Evolutionary conservation across 768 basidiomycete species (phyloP), one percentile per base, ranked within the genome.

Genomic region (Fistulinella prunicolor): DNA sequence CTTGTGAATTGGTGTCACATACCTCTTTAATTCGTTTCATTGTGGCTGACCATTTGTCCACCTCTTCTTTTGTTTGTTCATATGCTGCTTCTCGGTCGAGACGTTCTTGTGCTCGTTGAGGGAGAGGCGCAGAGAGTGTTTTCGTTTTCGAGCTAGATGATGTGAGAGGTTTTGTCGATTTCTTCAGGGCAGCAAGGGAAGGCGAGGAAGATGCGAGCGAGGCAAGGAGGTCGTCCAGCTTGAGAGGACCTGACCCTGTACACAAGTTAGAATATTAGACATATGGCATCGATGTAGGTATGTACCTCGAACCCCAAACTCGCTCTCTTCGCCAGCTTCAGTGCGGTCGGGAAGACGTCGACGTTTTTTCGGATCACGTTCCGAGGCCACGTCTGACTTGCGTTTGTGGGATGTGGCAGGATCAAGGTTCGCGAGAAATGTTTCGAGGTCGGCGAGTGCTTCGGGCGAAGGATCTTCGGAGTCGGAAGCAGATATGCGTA

Each of bases 11-110:
- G 19, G 13, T 4, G 17, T 41, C 8, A 39, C 73, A 44, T 38
- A 88, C 90, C 72, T 97, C 91, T 55, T 86, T 85, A 55, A 99
- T 93, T 19, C 81, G 79, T 66, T 88, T 89, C 86, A 97, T 95
- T 3, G 91, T 89, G 6, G 81, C 83, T 22, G 81, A 81, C 96
- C 95, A 98, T 72, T 95, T 96, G 54, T 89, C 82, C 2, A 95
- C 86, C 65, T 97, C 94, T 53, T 81, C 78, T 63, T 90, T 92
- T 4, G 94, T 97, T 67, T 89, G 80, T 59, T 94, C 93, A 63
- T 95, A 96, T 0, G 95, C 95, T 8, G 94, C 95, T 62, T 93
- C 85, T 41, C 95, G 84, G 56, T 96, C 92, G 1, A 97, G 71
- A 37, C 89, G 85, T 51, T 96, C 94, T 64, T 96, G 90, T 0